Conservation (phyloP, 202 grass and related monocot genomes). For the Hordeum pubiflorum region DNA sequence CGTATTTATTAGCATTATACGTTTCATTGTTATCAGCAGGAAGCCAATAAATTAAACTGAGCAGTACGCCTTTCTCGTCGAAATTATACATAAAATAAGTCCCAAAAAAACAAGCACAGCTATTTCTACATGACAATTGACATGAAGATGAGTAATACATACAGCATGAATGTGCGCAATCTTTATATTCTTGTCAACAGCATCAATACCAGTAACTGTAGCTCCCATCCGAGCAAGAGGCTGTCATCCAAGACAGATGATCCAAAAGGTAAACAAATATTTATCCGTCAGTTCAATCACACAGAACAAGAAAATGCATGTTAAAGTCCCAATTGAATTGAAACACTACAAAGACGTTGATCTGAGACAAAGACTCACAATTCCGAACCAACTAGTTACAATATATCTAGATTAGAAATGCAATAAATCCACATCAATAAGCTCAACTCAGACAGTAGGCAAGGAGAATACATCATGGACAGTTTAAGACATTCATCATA, state of each 20-base stretch:
- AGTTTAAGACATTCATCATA: neutral
- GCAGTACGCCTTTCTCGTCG: neutral
- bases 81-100: neutral
- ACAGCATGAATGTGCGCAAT: constrained; percentile 84
- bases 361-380: neutral
- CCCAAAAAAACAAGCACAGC: neutral
- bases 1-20: neutral
- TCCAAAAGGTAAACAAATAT: neutral
- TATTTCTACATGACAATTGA: neutral
- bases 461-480: neutral
- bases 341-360: neutral
- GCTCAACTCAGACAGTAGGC: neutral
- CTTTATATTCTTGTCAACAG: constrained; percentile 86
- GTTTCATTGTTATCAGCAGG: neutral
- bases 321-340: neutral
- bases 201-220: constrained; percentile 85
- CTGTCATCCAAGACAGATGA: constrained; percentile 35
- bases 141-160: constrained; percentile 40
- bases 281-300: neutral
- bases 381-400: neutral
- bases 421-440: constrained; percentile 6
- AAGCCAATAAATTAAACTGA: neutral
- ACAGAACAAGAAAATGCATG: constrained; percentile 9
- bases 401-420: neutral
- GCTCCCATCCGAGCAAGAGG: constrained; percentile 91